These are phyloP conservation scores for Leccinum uliginosum DNA, from an alignment of 768 basidiomycete species.

Conservation along the genomic window DNA sequence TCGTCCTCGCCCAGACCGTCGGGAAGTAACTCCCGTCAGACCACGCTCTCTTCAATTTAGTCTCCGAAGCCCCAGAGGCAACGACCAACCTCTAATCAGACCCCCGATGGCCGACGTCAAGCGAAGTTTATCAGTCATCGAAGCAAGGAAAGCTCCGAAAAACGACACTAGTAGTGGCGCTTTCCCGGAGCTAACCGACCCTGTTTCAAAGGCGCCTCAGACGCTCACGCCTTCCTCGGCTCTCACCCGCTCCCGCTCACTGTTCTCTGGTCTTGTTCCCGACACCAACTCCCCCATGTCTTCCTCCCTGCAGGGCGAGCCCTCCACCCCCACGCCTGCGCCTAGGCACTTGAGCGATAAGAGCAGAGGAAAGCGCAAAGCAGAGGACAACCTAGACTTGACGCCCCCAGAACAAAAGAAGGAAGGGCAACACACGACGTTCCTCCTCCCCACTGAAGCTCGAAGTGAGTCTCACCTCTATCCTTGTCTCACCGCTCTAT, in stretches of 20 bases:
- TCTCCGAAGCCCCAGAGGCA: conserved; percentile 13
- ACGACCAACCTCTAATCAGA: conserved; percentile 3
- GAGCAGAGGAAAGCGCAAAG: conserved; percentile 64
- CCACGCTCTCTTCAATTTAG: conserved; percentile 21
- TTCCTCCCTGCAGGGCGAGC: conserved; percentile 17
- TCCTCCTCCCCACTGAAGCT: conserved; percentile 51
- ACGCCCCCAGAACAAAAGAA: conserved; percentile 63
- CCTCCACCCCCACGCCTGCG: conserved; percentile 33
- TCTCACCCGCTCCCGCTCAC: conserved; percentile 18
- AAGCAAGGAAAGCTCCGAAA: conserved; percentile 11
- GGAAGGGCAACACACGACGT: conserved; percentile 51
- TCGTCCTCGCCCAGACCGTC: conserved; percentile 10
- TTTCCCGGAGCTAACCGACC: conserved; percentile 14
- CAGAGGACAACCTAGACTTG: conserved; percentile 64
- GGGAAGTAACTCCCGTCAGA: conserved; percentile 12
- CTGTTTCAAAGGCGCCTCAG: conserved; percentile 11
- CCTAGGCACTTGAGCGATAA: conserved; percentile 31
- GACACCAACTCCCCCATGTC: conserved; percentile 9
- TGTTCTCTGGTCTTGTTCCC: conserved; percentile 11
- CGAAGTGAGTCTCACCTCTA: conserved; percentile 46
- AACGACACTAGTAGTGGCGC: conserved; percentile 18
- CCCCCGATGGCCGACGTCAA: conserved; percentile 20
- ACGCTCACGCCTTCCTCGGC: conserved; percentile 13
- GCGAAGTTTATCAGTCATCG: conserved; percentile 25
- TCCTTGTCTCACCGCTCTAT: conserved; percentile 21